Conservation (phyloP, 768 basidiomycete species). For the Suillus hirtellus region DNA sequence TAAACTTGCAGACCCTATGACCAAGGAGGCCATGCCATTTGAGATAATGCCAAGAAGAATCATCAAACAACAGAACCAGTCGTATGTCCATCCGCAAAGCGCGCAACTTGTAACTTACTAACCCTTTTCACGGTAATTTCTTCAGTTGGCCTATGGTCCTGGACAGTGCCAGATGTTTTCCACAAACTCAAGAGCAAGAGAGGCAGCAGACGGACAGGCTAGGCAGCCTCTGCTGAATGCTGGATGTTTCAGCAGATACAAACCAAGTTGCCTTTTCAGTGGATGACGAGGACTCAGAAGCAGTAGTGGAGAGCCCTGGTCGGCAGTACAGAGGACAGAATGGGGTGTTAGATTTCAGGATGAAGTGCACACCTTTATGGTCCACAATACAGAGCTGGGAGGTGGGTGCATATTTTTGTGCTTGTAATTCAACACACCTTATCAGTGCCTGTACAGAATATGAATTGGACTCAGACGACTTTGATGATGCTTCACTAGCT, state of each 20-base stretch:
- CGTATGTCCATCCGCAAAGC: slow-evolving; percentile 16
- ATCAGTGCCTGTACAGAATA: slow-evolving; percentile 52
- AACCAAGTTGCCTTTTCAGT: too few relatives aligned
- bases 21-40: slow-evolving; percentile 20
- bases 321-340: slow-evolving; percentile 37
- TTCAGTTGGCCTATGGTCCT: slow-evolving; percentile 16
- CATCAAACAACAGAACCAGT: slow-evolving; percentile 23
- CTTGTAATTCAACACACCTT: slow-evolving; percentile 11
- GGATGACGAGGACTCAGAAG: too few relatives aligned
- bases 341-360: slow-evolving; percentile 67
- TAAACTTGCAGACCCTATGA: slow-evolving; percentile 16
- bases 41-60: slow-evolving; percentile 23
- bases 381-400: slow-evolving; percentile 80
- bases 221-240: slow-evolving; percentile 62
- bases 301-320: slow-evolving; percentile 14
- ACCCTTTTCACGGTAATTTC: background rate
- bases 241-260: too few relatives aligned
- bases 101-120: slow-evolving; percentile 9
- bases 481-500: slow-evolving; percentile 53
- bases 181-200: slow-evolving; percentile 30
- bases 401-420: slow-evolving; percentile 60
- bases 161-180: slow-evolving; percentile 30
- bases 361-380: slow-evolving; percentile 65
- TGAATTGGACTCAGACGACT: slow-evolving; percentile 83
- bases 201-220: slow-evolving; percentile 39